These are phyloP conservation scores for Rosa chinensis DNA, from an alignment of 306 rosid species.

Conservation along the genomic window DNA sequence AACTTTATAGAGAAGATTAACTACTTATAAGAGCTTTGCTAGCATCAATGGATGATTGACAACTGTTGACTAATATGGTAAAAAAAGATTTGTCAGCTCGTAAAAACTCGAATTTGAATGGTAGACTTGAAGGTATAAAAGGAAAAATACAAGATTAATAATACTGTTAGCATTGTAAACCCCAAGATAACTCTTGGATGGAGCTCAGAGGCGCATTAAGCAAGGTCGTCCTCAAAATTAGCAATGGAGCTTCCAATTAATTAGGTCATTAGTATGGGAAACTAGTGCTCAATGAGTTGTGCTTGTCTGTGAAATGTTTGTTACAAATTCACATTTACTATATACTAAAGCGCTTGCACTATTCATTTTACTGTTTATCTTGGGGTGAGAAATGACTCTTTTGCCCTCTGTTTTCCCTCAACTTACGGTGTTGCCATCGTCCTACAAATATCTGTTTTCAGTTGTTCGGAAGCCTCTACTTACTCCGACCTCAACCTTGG, in stretches of 20 bases:
- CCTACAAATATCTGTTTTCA: too few species aligned
- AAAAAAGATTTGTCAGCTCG: background rate
- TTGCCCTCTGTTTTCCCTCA: too few species aligned
- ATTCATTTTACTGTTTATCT: too few species aligned
- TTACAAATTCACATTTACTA: conserved; percentile 40
- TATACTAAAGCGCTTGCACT: too few species aligned
- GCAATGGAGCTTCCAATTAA: conserved; percentile 48
- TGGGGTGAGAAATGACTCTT: too few species aligned
- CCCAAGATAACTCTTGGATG: conserved; percentile 70
- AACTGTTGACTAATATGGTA: conserved; percentile 6
- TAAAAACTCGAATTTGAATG: conserved; percentile 3
- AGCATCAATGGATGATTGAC: background rate
- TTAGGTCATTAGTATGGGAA: conserved; percentile 32
- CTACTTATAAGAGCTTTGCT: background rate
- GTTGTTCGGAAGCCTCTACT: too few species aligned
- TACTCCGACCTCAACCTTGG: too few species aligned
- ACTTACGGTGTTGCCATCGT: too few species aligned
- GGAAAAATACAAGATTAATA: conserved; percentile 26
- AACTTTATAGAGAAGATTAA: conserved; percentile 29
- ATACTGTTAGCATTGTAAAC: conserved; percentile 34
- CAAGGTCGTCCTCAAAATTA: conserved; percentile 70
- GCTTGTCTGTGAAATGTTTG: conserved; percentile 64
- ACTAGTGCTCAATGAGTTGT: conserved; percentile 85
- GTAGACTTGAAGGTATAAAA: conserved; percentile 25
- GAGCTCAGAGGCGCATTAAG: conserved; percentile 46